Percentiles rank a stretch among this genome's conserved stretches.
These are phyloP conservation scores for Gaertneriomyces semiglobifer DNA, from an alignment of 192 early-diverging fungal genomes.

Conservation along the genomic window DNA sequence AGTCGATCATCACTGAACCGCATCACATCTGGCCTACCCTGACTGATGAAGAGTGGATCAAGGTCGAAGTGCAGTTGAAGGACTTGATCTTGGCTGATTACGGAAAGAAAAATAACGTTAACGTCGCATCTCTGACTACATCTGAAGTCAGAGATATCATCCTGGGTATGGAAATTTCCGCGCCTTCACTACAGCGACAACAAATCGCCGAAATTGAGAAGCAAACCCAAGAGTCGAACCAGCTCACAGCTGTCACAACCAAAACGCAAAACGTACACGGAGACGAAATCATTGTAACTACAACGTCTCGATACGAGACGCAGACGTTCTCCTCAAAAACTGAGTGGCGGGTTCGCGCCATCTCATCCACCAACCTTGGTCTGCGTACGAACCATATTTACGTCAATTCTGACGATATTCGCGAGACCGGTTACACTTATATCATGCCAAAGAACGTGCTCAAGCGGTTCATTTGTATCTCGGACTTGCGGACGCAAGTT, in stretches of 20 bases:
- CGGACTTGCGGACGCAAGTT: slow-evolving; percentile 93
- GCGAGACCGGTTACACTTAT: slow-evolving; percentile 91
- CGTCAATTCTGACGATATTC: slow-evolving; percentile 93
- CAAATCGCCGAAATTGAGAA: slow-evolving; percentile 98
- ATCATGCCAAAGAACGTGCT: slow-evolving; percentile 97
- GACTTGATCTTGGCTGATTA: slow-evolving; percentile 97
- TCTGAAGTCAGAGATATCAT: slow-evolving; percentile 99
- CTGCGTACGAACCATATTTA: slow-evolving; percentile 95
- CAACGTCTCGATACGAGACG: slow-evolving; percentile 93
- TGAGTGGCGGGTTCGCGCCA: slow-evolving; percentile 98
- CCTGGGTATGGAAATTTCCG: slow-evolving; percentile 98
- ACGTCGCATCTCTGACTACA: slow-evolving; percentile 90
- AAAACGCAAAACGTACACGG: slow-evolving; percentile 96
- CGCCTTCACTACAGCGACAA: slow-evolving; percentile 92
- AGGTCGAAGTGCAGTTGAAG: slow-evolving; percentile 90
- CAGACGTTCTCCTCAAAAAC: slow-evolving; percentile 98
- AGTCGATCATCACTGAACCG: slow-evolving; percentile 84
- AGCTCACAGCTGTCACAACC: slow-evolving; percentile 92
- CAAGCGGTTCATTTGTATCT: slow-evolving; percentile 92
- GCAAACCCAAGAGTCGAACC: slow-evolving; percentile 87
- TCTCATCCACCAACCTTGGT: slow-evolving; percentile 92
- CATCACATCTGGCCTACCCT: slow-evolving; percentile 99
- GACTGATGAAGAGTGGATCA: slow-evolving; percentile 95
- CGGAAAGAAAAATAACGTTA: slow-evolving; percentile 99
- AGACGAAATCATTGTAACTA: slow-evolving; percentile 97